Evolutionary conservation across 805 yeast species (phyloP).

Genomic region (Starmerella ratchasimensis): DNA sequence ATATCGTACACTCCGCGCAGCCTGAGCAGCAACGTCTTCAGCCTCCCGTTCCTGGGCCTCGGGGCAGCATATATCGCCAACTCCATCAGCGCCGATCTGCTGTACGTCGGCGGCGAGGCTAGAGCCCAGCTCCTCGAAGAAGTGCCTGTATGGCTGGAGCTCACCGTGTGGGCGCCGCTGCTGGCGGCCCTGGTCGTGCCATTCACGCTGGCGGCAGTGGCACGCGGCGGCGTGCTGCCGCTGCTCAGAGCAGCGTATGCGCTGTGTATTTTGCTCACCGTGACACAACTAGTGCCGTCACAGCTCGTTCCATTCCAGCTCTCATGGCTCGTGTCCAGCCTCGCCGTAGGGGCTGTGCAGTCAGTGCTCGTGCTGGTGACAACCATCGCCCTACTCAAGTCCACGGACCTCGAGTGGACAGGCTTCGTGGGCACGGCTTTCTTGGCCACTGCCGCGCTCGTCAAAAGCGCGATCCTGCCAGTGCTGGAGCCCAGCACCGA

Average conservation of each 20-base stretch:
- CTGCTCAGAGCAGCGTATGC: neutral
- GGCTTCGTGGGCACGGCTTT: neutral
- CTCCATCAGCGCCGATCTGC: constrained; percentile 6
- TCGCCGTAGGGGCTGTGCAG: constrained; percentile 1
- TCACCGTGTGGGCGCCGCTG: constrained; percentile 2
- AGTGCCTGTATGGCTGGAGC: neutral
- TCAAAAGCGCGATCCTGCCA: constrained; percentile 8
- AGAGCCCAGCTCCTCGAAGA: constrained; percentile 2
- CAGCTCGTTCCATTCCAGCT: neutral
- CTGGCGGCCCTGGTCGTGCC: neutral
- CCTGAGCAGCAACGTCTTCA: neutral
- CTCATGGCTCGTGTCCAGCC: constrained; percentile 1
- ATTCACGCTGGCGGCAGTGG: neutral
- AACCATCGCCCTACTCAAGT: neutral
- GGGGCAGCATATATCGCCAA: constrained; percentile 3
- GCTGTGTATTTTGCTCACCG: neutral
- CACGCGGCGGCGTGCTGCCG: neutral
- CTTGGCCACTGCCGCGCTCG: neutral
- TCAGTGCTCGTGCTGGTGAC: neutral
- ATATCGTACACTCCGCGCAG: too few species aligned
- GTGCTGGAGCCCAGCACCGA: constrained; percentile 3
- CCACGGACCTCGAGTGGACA: neutral
- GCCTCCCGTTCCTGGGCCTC: neutral
- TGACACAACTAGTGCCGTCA: too few species aligned
- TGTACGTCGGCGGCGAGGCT: constrained; percentile 8